Evolutionary conservation across 2,329 filamentous ascomycete species (phyloP), one percentile per base, ranked within the genome.

Genomic region (Trichophyton verrucosum): DNA sequence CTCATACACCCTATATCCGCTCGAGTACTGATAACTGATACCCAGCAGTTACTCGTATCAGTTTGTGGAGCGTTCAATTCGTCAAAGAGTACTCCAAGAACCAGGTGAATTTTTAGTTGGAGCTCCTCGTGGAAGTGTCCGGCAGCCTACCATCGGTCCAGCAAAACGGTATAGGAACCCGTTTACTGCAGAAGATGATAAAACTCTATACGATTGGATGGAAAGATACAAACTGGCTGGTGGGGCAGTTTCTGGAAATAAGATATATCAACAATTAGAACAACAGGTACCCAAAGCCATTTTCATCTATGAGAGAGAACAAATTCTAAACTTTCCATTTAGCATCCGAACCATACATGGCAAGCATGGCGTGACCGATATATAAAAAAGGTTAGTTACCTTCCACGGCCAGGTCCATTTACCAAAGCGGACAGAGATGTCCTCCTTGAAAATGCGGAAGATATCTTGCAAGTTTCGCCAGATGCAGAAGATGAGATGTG

Each of bases 21-120:
- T 38, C 30, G 51, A 20, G 58, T 57, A 56, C 36, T 55, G 27
- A 13, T 11, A 49, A 15, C 47, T 27, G 59, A 53, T 40, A 24
- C 55, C 27, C 20, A 59, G 11, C 51, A 79, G 77, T 3, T 76
- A 81, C 64, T 84, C 82, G 1, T 86, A 81, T 67, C 76, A 73
- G 61, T 86, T 80, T 68, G 76, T 87, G 56, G 80, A 84, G 47
- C 68, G 74, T 44, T 85, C 81, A 0, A 71, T 86, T 59, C 69
- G 72, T 17, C 71, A 77, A 13, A 78, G 78, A 7, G 67, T 69
- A 42, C 66, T 85, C 4, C 76, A 79, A 59, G 73, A 81, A 62
- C 72, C 79, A 1, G 74, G 79, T 59, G 64, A 73, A 13, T 75
- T 83, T 66, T 70, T 67, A 13, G 77, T 77, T 53, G 80, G 80